Evolutionary conservation across 768 basidiomycete genomes (phyloP).

Genomic region (Psilocybe subaeruginosa): DNA sequence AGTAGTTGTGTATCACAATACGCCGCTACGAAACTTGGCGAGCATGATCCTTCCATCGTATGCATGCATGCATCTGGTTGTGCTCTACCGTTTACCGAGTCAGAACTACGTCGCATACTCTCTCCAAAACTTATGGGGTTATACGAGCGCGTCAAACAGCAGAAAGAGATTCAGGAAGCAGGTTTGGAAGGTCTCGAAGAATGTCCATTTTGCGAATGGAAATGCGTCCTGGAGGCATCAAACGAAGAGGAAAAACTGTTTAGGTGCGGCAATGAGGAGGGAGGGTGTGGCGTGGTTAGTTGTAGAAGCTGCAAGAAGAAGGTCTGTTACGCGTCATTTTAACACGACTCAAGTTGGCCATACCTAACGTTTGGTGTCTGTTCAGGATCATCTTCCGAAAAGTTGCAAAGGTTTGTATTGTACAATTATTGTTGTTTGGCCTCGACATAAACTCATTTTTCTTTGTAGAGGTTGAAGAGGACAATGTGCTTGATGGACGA

Average conservation of each 20-base stretch:
- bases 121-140: constrained; percentile 65
- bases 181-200: constrained; percentile 81
- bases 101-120: constrained; percentile 72
- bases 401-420: constrained; percentile 65
- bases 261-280: constrained; percentile 59
- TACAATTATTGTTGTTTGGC: not conserved
- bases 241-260: constrained; percentile 66
- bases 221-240: constrained; percentile 68
- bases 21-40: constrained; percentile 66
- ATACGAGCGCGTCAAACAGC: constrained; percentile 76
- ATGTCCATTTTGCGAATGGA: constrained; percentile 91
- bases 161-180: constrained; percentile 80
- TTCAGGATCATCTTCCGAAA: constrained; percentile 80
- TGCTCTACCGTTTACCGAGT: constrained; percentile 64
- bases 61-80: constrained; percentile 87
- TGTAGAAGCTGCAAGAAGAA: constrained; percentile 80
- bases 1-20: constrained; percentile 68
- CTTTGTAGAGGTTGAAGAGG: constrained; percentile 71
- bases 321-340: constrained; percentile 39
- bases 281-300: constrained; percentile 73
- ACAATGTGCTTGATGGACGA: constrained; percentile 71
- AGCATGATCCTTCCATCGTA: constrained; percentile 61
- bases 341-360: constrained; percentile 5
- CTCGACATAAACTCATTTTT: not conserved
- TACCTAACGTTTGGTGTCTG: not conserved